Evolutionary conservation across 192 early-diverging fungal species (phyloP).

Genomic region (Coemansia sp.): DNA sequence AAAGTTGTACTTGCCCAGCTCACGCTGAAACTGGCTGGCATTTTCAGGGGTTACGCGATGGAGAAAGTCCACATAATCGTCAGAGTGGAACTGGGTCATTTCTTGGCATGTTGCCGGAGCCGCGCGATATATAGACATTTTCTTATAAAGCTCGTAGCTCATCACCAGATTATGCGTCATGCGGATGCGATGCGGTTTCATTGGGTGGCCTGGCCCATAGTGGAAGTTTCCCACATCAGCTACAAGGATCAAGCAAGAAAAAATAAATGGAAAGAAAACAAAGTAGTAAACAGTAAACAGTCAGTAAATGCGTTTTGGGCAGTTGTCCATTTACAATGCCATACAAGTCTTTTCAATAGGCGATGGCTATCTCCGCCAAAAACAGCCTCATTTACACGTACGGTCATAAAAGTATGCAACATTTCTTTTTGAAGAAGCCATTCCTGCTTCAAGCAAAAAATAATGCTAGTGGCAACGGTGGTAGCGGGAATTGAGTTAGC

Average conservation of each 20-base stretch:
- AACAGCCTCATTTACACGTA: conserved; percentile 21
- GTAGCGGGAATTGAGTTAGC: neutral
- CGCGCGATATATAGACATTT: conserved; percentile 85
- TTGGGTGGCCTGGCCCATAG: conserved; percentile 93
- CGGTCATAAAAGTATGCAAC: conserved; percentile 57
- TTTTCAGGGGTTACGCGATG: conserved; percentile 80
- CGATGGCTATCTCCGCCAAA: neutral
- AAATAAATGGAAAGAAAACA: neutral
- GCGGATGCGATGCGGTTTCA: conserved; percentile 97
- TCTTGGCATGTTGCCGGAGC: conserved; percentile 85
- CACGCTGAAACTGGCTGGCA: conserved; percentile 63
- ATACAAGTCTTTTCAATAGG: neutral
- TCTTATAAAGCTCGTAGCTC: conserved; percentile 94
- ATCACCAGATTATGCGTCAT: conserved; percentile 96
- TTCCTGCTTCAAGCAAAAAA: neutral
- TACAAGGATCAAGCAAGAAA: conserved; percentile 12
- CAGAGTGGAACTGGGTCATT: conserved; percentile 94
- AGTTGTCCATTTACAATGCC: neutral
- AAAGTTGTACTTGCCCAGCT: conserved; percentile 76
- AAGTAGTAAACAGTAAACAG: neutral
- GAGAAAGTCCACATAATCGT: conserved; percentile 95
- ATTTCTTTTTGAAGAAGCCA: conserved; percentile 36
- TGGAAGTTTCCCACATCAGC: conserved; percentile 79
- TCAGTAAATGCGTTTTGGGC: neutral
- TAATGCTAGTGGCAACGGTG: neutral